phyloP scores from a whole-genome alignment of 1,139 yeast species.

The Nakaseomyces delphensis region DNA sequence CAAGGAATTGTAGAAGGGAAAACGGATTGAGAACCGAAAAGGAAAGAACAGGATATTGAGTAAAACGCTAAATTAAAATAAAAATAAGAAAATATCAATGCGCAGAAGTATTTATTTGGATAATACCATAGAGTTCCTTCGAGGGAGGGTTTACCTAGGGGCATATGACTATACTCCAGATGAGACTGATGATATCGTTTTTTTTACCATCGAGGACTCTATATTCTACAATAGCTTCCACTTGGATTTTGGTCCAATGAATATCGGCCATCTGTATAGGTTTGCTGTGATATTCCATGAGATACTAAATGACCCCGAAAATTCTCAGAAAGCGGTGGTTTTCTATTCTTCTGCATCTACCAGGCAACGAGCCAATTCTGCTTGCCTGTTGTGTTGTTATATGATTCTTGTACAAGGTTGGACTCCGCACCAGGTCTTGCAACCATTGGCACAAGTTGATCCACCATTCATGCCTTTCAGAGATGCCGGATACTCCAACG shows the following conservation, averaged over 20 bases:
- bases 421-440: slow-evolving; percentile 97
- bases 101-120: slow-evolving; percentile 17
- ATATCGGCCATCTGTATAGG: slow-evolving; percentile 84
- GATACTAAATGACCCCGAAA: slow-evolving; percentile 73
- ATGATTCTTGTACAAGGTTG: slow-evolving; percentile 93
- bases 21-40: too few species aligned
- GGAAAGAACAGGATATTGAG: not conserved
- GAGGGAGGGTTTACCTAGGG: slow-evolving; percentile 81
- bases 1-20: too few species aligned
- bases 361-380: slow-evolving; percentile 83
- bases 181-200: slow-evolving; percentile 67
- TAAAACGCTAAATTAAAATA: too few species aligned
- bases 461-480: slow-evolving; percentile 93
- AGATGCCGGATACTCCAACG: slow-evolving; percentile 94
- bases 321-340: slow-evolving; percentile 83
- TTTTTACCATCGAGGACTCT: slow-evolving; percentile 87
- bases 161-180: slow-evolving; percentile 75
- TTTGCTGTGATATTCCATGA: slow-evolving; percentile 93
- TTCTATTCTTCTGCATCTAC: slow-evolving; percentile 79
- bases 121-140: slow-evolving; percentile 31
- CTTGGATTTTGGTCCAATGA: slow-evolving; percentile 91
- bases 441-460: slow-evolving; percentile 84
- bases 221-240: slow-evolving; percentile 89
- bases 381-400: slow-evolving; percentile 86
- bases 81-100: not conserved